Percentiles rank a stretch among this genome's conserved stretches.
phyloP scores from a whole-genome alignment of 2,329 filamentous ascomycete genomes.

The Cladosporium cucumerinum region DNA sequence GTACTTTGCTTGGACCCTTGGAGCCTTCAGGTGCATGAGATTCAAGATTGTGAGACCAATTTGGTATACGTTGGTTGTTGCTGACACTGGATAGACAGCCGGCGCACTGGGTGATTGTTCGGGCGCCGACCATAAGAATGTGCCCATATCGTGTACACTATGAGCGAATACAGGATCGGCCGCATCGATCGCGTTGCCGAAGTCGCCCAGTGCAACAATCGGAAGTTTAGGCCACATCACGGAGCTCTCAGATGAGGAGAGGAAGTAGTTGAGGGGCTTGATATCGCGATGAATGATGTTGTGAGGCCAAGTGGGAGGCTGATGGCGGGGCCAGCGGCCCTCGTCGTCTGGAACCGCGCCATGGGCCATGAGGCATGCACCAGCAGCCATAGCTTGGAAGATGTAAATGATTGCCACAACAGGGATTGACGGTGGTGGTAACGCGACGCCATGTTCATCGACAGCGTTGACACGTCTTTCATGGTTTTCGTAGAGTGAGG shows the following conservation, averaged over 20 bases:
- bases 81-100: neutral
- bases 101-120: neutral
- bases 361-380: conserved; percentile 9
- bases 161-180: no score
- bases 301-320: neutral
- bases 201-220: neutral
- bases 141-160: neutral
- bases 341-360: neutral
- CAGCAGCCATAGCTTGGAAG: conserved; percentile 6
- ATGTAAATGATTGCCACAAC: neutral
- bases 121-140: neutral
- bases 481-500: neutral
- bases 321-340: neutral
- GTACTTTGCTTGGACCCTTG: neutral
- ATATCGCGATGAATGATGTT: conserved; percentile 8
- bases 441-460: neutral
- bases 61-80: conserved; percentile 1
- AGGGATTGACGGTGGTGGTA: neutral
- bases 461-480: neutral
- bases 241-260: neutral
- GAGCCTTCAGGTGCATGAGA: neutral
- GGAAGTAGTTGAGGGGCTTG: conserved; percentile 3
- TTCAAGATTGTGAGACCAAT: neutral
- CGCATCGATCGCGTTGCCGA: neutral
- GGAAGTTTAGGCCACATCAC: neutral